Evolutionary conservation across 2,329 filamentous ascomycete species (phyloP), one percentile per base, ranked within the genome.

Genomic region (Rugonectria rugulosa): DNA sequence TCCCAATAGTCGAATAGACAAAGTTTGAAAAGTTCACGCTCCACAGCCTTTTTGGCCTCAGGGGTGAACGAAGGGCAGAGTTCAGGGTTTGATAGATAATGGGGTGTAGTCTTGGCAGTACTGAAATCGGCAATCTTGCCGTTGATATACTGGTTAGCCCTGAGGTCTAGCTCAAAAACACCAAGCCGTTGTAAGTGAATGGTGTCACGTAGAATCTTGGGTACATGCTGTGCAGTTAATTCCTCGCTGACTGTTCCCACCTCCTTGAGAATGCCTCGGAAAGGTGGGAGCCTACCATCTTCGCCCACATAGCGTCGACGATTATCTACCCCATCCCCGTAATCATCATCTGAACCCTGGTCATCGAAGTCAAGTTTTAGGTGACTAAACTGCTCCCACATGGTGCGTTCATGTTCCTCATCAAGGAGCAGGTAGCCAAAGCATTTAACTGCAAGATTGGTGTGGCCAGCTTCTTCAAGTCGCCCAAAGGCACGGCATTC

Each of bases 401-500:
- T 50, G 51, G 57, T 34, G 42, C 21, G 56, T 32, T 59, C 57
- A 21, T 59, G 43, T 6, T 56, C 41, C 41, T 67, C 59, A 43
- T 60, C 56, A 2, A 71, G 57, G 6, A 71, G 53, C 7, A 70
- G 11, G 41, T 71, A 70, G 42, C 67, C 68, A 41, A 60, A 69
- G 54, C 64, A 70, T 23, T 31, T 31, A 15, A 59, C 40, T n/a
- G 64, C 61, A 17, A 70, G 53, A 8, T 68, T 59, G 15, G 64
- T 62, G 19, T 57, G 40, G 27, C 63, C 64, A 10, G 53, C 42
- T 53, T 70, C 68, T 44, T 69, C 44, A 11, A 70, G 58, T 29
- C 67, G 67, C 15, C 66, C 68, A 51, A 63, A 71, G 41, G 64
- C 67, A 20, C 68, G 61, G 53, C 65, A 69, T 36, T 70, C 66